Conservation (phyloP, 768 basidiomycete species). For the Podaxis sp. region DNA sequence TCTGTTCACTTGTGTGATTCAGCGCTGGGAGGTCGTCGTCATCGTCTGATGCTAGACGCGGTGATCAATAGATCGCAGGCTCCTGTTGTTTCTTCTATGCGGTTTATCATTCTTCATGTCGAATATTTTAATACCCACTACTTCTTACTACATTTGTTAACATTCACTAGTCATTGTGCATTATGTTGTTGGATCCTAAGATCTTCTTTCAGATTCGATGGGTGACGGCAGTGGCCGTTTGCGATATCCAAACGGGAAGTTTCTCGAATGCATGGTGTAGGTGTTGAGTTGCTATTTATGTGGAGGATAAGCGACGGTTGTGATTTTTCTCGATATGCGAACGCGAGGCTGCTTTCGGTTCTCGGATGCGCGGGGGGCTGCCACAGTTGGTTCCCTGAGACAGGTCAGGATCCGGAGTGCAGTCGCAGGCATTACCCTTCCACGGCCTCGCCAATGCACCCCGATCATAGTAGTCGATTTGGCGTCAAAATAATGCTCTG, state of each 20-base stretch:
- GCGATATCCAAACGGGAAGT: neutral
- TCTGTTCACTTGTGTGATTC: constrained; percentile 8
- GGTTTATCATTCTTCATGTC: neutral
- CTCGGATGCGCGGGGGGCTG: neutral
- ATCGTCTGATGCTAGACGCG: constrained; percentile 7
- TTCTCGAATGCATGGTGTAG: neutral
- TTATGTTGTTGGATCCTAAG: neutral
- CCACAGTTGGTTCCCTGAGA: neutral
- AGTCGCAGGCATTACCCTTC: neutral
- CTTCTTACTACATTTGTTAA: constrained; percentile 17
- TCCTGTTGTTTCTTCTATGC: constrained; percentile 9
- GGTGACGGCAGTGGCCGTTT: neutral
- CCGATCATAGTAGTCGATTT: neutral
- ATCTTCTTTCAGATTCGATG: neutral
- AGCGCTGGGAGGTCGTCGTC: neutral
- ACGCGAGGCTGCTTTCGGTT: neutral
- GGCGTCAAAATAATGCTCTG: constrained; percentile 3
- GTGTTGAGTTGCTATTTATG: neutral
- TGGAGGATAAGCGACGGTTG: neutral
- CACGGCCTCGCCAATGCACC: neutral
- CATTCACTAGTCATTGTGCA: neutral
- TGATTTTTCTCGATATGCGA: neutral
- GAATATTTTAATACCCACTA: constrained; percentile 31
- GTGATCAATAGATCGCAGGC: neutral
- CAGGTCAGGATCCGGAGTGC: neutral